Evolutionary conservation across 1,284 basidiomycete species (phyloP).

Genomic region (Sporisorium exsertum): DNA sequence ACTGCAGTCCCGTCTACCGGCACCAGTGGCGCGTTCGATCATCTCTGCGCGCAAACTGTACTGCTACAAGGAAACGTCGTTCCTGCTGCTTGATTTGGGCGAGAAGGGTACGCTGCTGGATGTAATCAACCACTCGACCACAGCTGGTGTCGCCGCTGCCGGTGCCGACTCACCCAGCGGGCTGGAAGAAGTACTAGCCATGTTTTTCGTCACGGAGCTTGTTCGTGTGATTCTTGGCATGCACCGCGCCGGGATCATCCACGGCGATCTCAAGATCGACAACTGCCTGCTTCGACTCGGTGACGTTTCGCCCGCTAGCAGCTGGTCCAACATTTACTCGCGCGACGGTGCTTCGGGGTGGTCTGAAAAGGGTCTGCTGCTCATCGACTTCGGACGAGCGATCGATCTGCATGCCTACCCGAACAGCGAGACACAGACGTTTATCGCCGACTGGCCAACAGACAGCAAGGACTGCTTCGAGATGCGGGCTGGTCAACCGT

Average conservation of each 20-base stretch:
- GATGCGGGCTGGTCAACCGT: constrained; percentile 83
- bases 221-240: constrained; percentile 84
- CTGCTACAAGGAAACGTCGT: constrained; percentile 80
- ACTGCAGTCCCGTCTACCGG: constrained; percentile 73
- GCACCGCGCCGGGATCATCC: constrained; percentile 85
- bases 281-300: constrained; percentile 94
- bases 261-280: constrained; percentile 99
- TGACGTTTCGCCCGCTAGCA: constrained; percentile 75
- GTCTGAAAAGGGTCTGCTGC: constrained; percentile 84
- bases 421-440: constrained; percentile 75
- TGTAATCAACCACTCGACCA: constrained; percentile 80
- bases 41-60: constrained; percentile 60
- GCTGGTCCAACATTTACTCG: constrained; percentile 82
- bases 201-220: constrained; percentile 95
- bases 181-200: constrained; percentile 90
- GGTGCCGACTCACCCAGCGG: constrained; percentile 68
- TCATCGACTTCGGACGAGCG: constrained; percentile 96
- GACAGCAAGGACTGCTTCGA: constrained; percentile 87
- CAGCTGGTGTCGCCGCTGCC: constrained; percentile 73
- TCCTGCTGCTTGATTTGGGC: constrained; percentile 87
- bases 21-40: constrained; percentile 44
- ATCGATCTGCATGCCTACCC: constrained; percentile 86
- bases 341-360: constrained; percentile 84
- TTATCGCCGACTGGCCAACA: constrained; percentile 85
- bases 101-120: constrained; percentile 92